Conservation (phyloP, 306 rosid genomes). For the Malus asiatica region DNA sequence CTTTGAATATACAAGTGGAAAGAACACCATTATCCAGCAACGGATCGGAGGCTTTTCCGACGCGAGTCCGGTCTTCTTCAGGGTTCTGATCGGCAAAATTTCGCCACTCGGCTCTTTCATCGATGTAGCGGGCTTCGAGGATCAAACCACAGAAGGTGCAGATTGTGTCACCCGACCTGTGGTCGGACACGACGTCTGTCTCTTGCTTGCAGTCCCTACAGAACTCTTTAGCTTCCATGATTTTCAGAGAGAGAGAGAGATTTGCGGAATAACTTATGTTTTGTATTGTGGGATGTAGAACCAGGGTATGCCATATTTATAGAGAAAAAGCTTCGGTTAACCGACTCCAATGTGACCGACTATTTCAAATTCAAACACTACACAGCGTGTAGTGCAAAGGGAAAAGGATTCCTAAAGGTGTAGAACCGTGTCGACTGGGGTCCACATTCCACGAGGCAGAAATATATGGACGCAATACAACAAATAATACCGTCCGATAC, state of each 20-base stretch:
- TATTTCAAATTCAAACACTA: too few species aligned
- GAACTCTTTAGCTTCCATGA: not conserved
- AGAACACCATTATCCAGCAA: not conserved
- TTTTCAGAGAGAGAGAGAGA: not conserved
- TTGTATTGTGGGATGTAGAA: too few species aligned
- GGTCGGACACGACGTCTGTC: not conserved
- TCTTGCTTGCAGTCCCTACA: conserved; percentile 2
- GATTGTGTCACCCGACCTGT: not conserved
- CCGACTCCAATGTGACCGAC: too few species aligned
- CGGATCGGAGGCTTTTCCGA: not conserved
- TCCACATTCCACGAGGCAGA: too few species aligned
- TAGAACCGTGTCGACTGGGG: too few species aligned
- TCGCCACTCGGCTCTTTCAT: conserved; percentile 11
- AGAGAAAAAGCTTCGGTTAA: too few species aligned
- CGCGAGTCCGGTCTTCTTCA: not conserved
- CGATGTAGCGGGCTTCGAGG: not conserved
- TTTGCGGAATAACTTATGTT: too few species aligned
- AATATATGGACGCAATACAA: rapidly evolving
- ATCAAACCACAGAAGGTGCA: conserved; percentile 19
- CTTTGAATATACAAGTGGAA: not conserved
- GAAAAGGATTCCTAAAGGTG: too few species aligned
- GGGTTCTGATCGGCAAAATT: not conserved
- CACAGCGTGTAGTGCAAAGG: too few species aligned
- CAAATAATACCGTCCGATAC: too few species aligned
- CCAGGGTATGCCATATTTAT: too few species aligned